phyloP scores from a whole-genome alignment of 2,329 filamentous ascomycete species.

The Neocatenulostroma microsporum region DNA sequence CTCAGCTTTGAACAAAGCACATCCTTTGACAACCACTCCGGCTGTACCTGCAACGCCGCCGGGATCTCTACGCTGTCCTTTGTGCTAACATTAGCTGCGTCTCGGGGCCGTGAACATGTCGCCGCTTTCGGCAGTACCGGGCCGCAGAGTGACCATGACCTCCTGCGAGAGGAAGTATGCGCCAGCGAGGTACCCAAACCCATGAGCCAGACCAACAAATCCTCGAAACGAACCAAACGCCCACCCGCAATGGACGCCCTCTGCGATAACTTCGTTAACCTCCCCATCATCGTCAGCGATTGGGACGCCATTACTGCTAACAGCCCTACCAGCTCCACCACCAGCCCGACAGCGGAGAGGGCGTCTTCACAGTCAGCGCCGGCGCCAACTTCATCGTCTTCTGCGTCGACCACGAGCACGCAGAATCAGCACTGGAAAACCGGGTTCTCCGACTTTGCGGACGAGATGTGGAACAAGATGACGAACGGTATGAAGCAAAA shows the following conservation, averaged over 20 bases:
- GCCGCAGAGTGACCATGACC: too few relatives aligned
- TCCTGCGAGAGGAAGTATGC: too few relatives aligned
- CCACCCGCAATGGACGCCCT: slow-evolving; percentile 5
- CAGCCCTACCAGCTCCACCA: slow-evolving; percentile 3
- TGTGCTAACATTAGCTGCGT: too few relatives aligned
- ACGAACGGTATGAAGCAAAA: slow-evolving; percentile 19
- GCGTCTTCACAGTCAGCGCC: slow-evolving; percentile 1
- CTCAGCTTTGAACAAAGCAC: too few relatives aligned
- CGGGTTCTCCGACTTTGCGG: slow-evolving; percentile 16
- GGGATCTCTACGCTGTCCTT: too few relatives aligned
- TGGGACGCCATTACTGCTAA: slow-evolving; percentile 13
- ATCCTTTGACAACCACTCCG: too few relatives aligned
- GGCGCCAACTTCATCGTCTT: neutral
- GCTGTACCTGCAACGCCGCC: too few relatives aligned
- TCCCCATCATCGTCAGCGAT: slow-evolving; percentile 21
- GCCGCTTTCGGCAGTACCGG: too few relatives aligned
- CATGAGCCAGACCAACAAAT: too few relatives aligned
- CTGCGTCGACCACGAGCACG: slow-evolving; percentile 2
- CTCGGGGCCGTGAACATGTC: too few relatives aligned
- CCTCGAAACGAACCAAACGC: too few relatives aligned
- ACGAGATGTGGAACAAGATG: slow-evolving; percentile 15
- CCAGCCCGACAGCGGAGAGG: slow-evolving; percentile 4
- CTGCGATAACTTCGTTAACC: slow-evolving; percentile 16
- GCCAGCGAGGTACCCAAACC: too few relatives aligned
- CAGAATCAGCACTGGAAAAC: slow-evolving; percentile 6